Evolutionary conservation across 495 filamentous ascomycete genomes (phyloP).

Genomic region (Hypoxylon lenormandii): DNA sequence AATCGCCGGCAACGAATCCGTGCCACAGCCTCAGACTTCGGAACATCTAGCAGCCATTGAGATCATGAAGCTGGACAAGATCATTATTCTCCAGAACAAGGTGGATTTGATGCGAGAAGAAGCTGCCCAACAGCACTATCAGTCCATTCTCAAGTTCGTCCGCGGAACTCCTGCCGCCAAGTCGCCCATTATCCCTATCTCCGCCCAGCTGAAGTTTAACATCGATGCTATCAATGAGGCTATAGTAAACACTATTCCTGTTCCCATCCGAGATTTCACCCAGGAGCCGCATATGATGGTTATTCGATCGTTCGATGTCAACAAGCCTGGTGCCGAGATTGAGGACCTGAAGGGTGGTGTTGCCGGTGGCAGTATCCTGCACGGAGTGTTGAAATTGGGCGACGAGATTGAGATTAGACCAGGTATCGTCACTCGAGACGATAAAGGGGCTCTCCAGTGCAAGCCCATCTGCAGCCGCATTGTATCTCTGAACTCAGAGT

Average conservation of each 20-base stretch:
- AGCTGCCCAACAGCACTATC: slow-evolving; percentile 87
- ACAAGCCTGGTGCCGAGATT: slow-evolving; percentile 99
- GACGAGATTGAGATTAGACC: slow-evolving; percentile 99
- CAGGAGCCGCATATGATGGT: slow-evolving; percentile 96
- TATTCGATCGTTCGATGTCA: slow-evolving; percentile 98
- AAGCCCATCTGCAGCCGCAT: slow-evolving; percentile 95
- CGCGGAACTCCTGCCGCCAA: slow-evolving; percentile 95
- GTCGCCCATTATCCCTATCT: slow-evolving; percentile 96
- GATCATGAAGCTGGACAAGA: slow-evolving; percentile 78
- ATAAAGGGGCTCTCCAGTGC: slow-evolving; percentile 93
- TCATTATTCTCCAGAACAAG: slow-evolving; percentile 99
- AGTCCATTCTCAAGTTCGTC: slow-evolving; percentile 97
- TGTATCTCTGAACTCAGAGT: slow-evolving; percentile 93
- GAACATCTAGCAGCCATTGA: slow-evolving; percentile 98
- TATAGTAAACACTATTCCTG: slow-evolving; percentile 90
- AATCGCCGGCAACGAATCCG: slow-evolving; percentile 98
- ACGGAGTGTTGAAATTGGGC: slow-evolving; percentile 92
- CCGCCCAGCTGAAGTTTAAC: slow-evolving; percentile 98
- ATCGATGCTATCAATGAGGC: slow-evolving; percentile 97
- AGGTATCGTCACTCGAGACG: slow-evolving; percentile 92
- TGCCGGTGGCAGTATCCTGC: slow-evolving; percentile 94
- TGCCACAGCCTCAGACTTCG: slow-evolving; percentile 98
- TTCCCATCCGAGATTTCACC: slow-evolving; percentile 88
- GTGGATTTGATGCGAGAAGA: slow-evolving; percentile 97
- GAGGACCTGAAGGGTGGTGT: slow-evolving; percentile 99